phyloP scores from a whole-genome alignment of 768 basidiomycete genomes.

The Astraeus odoratus region DNA sequence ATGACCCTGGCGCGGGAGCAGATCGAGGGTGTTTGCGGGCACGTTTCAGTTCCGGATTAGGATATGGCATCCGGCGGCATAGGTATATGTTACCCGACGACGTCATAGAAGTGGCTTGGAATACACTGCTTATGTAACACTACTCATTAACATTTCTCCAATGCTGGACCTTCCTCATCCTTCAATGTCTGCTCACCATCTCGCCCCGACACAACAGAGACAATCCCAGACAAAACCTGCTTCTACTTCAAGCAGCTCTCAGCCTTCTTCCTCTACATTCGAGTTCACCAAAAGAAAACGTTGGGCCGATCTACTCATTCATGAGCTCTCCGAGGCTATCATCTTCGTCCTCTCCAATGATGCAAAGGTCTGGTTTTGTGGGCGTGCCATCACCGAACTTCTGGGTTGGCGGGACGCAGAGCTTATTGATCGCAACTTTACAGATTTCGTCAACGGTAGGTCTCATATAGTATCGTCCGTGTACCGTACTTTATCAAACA shows the following conservation, averaged over 20 bases:
- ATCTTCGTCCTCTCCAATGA: conserved; percentile 59
- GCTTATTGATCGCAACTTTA: conserved; percentile 59
- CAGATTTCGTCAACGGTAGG: conserved; percentile 60
- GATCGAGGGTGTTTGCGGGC: not conserved
- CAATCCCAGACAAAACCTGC: not conserved
- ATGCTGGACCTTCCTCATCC: not conserved
- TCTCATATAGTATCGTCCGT: conserved; percentile 1
- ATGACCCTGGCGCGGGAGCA: not conserved
- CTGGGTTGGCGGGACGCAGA: conserved; percentile 75
- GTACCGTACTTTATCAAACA: not conserved
- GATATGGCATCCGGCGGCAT: conserved; percentile 2
- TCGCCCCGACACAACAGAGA: not conserved
- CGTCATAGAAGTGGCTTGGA: too few species aligned
- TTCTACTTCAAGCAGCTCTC: not conserved
- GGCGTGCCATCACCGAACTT: conserved; percentile 58
- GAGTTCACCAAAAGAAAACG: conserved; percentile 85
- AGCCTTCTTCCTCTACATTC: conserved; percentile 31
- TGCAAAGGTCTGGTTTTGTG: conserved; percentile 63
- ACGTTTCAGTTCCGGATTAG: not conserved
- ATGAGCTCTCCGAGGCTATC: conserved; percentile 70
- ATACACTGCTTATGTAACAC: too few species aligned
- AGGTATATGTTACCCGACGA: conserved; percentile 6
- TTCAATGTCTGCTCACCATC: not conserved
- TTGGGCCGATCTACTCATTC: conserved; percentile 76
- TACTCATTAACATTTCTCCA: too few species aligned